Evolutionary conservation across 192 early-diverging fungal genomes (phyloP).

Genomic region (Gaertneriomyces sp.): DNA sequence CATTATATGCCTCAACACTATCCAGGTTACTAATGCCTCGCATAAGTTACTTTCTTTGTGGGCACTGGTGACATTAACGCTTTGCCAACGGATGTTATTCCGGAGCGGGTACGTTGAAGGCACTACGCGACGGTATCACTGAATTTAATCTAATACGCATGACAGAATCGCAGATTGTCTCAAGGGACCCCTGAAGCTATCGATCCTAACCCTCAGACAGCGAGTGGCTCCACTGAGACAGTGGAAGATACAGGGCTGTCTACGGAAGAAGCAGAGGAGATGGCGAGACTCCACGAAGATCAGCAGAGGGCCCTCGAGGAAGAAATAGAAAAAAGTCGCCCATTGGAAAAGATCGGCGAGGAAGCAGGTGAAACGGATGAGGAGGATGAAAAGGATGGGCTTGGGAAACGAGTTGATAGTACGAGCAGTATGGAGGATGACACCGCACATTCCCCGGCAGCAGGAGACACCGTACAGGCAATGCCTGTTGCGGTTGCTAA

Average conservation of each 20-base stretch:
- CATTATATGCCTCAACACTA: background rate
- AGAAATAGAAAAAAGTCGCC: constrained; percentile 23
- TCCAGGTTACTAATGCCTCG: background rate
- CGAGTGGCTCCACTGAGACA: background rate
- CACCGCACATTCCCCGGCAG: background rate
- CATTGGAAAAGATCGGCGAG: constrained; percentile 23
- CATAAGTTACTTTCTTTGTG: constrained; percentile 83
- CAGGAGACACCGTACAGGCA: too few species aligned
- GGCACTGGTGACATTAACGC: constrained; percentile 95
- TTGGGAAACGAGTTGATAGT: too few species aligned
- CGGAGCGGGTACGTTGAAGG: background rate
- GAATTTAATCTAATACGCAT: too few species aligned
- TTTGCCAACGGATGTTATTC: constrained; percentile 9
- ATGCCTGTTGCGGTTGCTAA: too few species aligned
- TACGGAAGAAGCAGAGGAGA: background rate
- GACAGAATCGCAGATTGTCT: background rate
- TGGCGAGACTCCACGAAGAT: constrained; percentile 2
- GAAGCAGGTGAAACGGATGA: constrained; percentile 4
- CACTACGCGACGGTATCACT: too few species aligned
- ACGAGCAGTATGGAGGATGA: too few species aligned
- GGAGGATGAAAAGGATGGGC: background rate
- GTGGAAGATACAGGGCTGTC: background rate
- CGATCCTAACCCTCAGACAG: background rate
- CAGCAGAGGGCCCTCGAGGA: constrained; percentile 16
- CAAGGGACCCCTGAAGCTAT: background rate